Conservation (phyloP, 306 rosid genomes). For the Amphicarpaea edgeworthii region DNA sequence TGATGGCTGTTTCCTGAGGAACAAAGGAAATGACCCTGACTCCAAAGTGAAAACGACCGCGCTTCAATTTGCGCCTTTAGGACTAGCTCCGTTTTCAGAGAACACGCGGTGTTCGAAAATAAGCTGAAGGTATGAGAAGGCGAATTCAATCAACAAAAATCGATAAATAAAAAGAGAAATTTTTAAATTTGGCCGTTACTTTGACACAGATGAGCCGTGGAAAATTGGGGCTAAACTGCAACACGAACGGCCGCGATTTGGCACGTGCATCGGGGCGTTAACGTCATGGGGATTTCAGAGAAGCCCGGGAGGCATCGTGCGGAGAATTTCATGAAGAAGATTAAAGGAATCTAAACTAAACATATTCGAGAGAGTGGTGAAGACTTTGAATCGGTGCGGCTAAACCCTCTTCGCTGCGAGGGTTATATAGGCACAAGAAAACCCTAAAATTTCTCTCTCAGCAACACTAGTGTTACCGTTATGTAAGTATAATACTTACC, state of each 20-base stretch:
- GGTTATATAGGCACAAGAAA: constrained; percentile 39
- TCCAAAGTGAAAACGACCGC: constrained; percentile 57
- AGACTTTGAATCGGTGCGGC: background rate
- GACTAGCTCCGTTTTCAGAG: constrained; percentile 67
- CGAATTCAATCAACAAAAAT: constrained; percentile 15
- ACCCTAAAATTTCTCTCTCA: constrained; percentile 37
- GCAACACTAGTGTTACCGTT: background rate
- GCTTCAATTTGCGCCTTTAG: constrained; percentile 59
- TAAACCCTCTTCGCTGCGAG: background rate
- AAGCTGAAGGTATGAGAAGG: constrained; percentile 88
- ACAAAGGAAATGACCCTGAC: constrained; percentile 20
- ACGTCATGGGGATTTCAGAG: constrained; percentile 43
- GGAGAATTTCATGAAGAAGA: background rate
- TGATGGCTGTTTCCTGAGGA: constrained; percentile 62
- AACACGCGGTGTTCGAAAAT: constrained; percentile 49
- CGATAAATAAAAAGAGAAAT: too few relatives aligned
- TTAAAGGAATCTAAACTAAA: background rate
- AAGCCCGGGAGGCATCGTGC: constrained; percentile 64
- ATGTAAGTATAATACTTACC: background rate
- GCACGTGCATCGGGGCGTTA: constrained; percentile 60
- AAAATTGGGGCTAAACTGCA: constrained; percentile 51
- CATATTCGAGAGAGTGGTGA: too few relatives aligned
- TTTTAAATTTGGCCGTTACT: constrained; percentile 41
- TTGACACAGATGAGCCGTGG: constrained; percentile 61
- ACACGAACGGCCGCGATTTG: constrained; percentile 54